Base-by-base conservation (phyloP, 768 basidiomycete species). In the Trichaptum fuscoviolaceum region DNA sequence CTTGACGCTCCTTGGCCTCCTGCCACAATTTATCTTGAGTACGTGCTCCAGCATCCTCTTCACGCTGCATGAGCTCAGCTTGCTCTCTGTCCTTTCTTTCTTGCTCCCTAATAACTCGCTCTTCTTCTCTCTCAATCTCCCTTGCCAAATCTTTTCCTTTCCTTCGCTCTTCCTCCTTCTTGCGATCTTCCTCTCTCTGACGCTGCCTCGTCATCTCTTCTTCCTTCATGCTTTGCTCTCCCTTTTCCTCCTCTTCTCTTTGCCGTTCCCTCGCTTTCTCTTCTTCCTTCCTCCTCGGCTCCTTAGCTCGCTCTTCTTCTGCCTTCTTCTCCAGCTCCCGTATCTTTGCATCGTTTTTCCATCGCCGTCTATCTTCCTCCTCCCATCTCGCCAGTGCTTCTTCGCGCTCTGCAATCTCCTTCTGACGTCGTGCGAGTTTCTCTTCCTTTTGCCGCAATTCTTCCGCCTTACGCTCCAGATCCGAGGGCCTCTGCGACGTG, bases 261-360 rank as follows among this genome's bases (percentile, higher is more conserved):
- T 64, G 68, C 58, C 64, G 69, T 66, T n/a, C 70, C 62, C 2
- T 20, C 4, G 62, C 64, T 8, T 67, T 68, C 10, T 72, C 69
- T 3, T 78, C 75, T 66, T 76, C 78, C 57, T 70, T 58, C 58
- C 67, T 73, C 24, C 71, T 75, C 70, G 76, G 76, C n/a, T 70
- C 74, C 60, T 79, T 80, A 27, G 70, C 65, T 70, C 73, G 69
- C 65, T 73, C 66, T 58, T 72, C 66, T 63, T 64, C 65, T 61
- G 64, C 57, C 66, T 66, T 69, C 7, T 69, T 61, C 30, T 62
- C 67, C 7, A 63, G 68, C 67, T 68, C 71, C 34, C 67, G 52
- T 42, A 35, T 65, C 57, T 64, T 58, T 12, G 64, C 70, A 18
- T 71, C 67, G 30, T 70, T 71, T 64, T 72, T 72, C 57, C 68